These are phyloP conservation scores for Funneliformis geosporum DNA, from an alignment of 192 early-diverging fungal species.

Conservation along the genomic window DNA sequence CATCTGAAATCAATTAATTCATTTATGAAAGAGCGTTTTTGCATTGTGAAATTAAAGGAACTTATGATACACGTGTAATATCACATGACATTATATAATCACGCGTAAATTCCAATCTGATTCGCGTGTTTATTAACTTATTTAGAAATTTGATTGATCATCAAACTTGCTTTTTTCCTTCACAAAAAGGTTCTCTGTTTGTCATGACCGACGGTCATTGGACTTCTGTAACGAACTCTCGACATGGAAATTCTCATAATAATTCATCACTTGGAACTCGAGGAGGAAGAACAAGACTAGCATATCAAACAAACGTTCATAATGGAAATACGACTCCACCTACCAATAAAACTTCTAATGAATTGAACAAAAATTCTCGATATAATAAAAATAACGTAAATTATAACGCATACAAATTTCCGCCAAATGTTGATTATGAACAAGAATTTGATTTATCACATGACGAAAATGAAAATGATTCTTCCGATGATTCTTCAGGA, in stretches of 20 bases:
- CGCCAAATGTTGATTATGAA: background rate
- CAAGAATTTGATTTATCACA: background rate
- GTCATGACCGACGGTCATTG: background rate
- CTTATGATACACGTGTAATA: too few relatives aligned
- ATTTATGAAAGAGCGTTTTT: too few relatives aligned
- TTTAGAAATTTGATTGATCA: too few relatives aligned
- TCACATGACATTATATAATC: too few relatives aligned
- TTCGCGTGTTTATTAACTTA: too few relatives aligned
- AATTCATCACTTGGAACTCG: background rate
- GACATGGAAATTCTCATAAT: background rate
- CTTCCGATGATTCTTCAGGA: background rate
- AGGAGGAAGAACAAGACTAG: background rate
- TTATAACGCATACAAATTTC: background rate
- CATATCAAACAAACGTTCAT: background rate
- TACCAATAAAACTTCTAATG: background rate
- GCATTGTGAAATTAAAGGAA: too few relatives aligned
- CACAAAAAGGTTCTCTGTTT: background rate
- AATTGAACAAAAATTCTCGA: background rate
- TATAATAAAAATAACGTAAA: background rate
- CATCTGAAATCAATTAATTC: too few relatives aligned
- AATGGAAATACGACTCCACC: background rate
- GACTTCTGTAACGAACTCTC: background rate
- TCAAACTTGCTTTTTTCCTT: background rate
- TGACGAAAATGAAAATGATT: background rate
- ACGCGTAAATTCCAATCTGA: too few relatives aligned